A percentile compares a stretch with the other conserved stretches of the same genome.
These are phyloP conservation scores for Endocladia muricata DNA, from an alignment of 31 red algal genomes.

Conservation along the genomic window DNA sequence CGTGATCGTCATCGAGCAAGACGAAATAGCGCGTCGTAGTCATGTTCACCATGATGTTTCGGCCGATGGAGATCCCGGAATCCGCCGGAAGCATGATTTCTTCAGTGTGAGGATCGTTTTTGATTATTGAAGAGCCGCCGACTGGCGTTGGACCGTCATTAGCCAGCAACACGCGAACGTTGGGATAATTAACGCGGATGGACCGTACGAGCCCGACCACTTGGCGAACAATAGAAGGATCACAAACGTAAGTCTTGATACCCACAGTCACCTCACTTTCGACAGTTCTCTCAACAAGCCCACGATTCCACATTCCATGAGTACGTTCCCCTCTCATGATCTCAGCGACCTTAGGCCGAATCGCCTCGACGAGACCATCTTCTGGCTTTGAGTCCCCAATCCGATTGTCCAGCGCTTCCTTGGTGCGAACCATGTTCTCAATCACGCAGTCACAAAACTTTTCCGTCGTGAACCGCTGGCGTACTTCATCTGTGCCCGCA, in stretches of 20 bases:
- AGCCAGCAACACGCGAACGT: conserved; percentile 44
- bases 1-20: conserved; percentile 66
- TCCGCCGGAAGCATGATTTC: conserved; percentile 47
- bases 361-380: conserved; percentile 21
- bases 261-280: conserved; percentile 58
- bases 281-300: conserved; percentile 35
- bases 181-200: conserved; percentile 64
- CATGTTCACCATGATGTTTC: conserved; percentile 69
- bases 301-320: conserved; percentile 64
- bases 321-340: conserved; percentile 49
- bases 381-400: neutral
- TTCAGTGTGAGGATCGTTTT: conserved; percentile 49
- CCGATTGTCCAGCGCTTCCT: conserved; percentile 19
- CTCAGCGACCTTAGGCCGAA: conserved; percentile 30
- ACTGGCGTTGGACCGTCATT: conserved; percentile 59
- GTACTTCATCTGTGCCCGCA: conserved; percentile 31
- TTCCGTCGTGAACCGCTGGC: conserved; percentile 38
- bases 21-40: conserved; percentile 62
- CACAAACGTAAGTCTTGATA: conserved; percentile 75
- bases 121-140: conserved; percentile 15
- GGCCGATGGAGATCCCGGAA: conserved; percentile 66
- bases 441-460: conserved; percentile 65
- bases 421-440: conserved; percentile 55
- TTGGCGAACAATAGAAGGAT: conserved; percentile 46
- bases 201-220: conserved; percentile 55